Evolutionary conservation across 768 basidiomycete species (phyloP).

Genomic region (Thelephora ganbajun): DNA sequence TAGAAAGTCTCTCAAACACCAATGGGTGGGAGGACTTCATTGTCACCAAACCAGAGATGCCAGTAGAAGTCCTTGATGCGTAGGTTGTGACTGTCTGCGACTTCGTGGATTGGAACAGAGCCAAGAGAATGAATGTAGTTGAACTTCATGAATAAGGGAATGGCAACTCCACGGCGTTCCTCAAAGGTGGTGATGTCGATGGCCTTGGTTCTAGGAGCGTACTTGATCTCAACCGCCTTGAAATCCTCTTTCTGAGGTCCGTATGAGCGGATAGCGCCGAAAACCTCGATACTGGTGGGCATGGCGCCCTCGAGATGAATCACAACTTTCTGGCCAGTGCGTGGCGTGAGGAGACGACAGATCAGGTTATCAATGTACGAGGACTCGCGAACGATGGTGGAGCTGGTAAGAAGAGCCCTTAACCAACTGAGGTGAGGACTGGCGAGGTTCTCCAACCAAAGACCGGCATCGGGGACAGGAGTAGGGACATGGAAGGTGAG

Average conservation of each 20-base stretch:
- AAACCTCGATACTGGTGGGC: conserved; percentile 47
- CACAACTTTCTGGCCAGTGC: conserved; percentile 64
- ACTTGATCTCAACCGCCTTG: too few relatives aligned
- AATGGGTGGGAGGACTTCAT: conserved; percentile 63
- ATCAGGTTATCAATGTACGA: conserved; percentile 84
- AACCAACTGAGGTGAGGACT: conserved; percentile 80
- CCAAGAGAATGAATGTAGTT: conserved; percentile 78
- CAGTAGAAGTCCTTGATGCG: conserved; percentile 98
- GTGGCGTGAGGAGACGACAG: conserved; percentile 74
- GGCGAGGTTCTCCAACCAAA: conserved; percentile 78
- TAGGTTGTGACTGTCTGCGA: conserved; percentile 67
- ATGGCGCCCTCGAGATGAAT: conserved; percentile 29
- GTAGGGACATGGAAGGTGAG: conserved; percentile 34
- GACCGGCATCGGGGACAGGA: conserved; percentile 39
- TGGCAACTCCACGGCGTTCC: conserved; percentile 60
- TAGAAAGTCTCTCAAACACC: conserved; percentile 71
- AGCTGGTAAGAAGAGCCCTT: conserved; percentile 67
- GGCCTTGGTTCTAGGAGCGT: too few relatives aligned
- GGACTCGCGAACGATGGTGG: conserved; percentile 76
- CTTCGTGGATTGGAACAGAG: conserved; percentile 86
- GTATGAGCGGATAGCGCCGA: too few relatives aligned
- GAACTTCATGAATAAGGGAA: conserved; percentile 77
- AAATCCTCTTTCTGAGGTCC: too few relatives aligned
- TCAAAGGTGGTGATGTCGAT: conserved; percentile 74
- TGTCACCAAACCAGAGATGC: conserved; percentile 94